These are phyloP conservation scores for Phytopythium aichiense DNA, from an alignment of 352 stramenopile genomes.

Conservation along the genomic window DNA sequence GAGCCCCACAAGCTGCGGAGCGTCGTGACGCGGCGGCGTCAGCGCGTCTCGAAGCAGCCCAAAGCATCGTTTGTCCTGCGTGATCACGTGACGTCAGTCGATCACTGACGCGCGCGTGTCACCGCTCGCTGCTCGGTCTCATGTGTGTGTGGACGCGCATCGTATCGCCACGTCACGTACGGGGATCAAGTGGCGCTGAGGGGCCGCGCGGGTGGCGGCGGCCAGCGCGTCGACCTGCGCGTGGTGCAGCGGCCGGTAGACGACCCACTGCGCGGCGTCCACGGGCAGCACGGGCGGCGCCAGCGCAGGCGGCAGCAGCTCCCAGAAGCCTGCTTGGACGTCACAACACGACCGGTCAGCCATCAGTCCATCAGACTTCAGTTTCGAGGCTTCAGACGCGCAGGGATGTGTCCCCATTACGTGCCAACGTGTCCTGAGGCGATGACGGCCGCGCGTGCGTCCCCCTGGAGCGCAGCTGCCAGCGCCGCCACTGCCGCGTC, in stretches of 20 bases:
- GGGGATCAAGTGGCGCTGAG: conserved; percentile 31
- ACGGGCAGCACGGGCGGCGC: conserved; percentile 17
- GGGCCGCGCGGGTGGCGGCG: conserved; percentile 23
- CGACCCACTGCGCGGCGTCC: conserved; percentile 43
- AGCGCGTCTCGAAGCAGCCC: conserved; percentile 24
- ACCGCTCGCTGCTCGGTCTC: not conserved
- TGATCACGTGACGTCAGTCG: not conserved
- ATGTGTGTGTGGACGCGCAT: too few relatives aligned
- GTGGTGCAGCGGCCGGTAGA: conserved; percentile 55
- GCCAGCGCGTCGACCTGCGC: conserved; percentile 32
- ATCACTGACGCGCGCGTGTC: not conserved
- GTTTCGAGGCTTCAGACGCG: not conserved
- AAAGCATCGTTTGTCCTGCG: conserved; percentile 58
- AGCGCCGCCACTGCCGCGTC: conserved; percentile 13
- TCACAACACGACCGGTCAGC: too few relatives aligned
- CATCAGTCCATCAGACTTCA: too few relatives aligned
- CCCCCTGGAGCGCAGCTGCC: not conserved
- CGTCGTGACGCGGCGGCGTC: conserved; percentile 5
- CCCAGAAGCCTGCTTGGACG: conserved; percentile 33
- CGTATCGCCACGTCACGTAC: conserved; percentile 16
- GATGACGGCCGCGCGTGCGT: conserved; percentile 22
- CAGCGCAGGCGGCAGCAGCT: conserved; percentile 40
- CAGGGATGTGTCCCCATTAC: not conserved
- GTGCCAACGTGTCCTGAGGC: conserved; percentile 36
- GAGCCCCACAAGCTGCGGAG: conserved; percentile 35